phyloP scores from a whole-genome alignment of 179 eudicot species.

The Corrigiola litoralis region DNA sequence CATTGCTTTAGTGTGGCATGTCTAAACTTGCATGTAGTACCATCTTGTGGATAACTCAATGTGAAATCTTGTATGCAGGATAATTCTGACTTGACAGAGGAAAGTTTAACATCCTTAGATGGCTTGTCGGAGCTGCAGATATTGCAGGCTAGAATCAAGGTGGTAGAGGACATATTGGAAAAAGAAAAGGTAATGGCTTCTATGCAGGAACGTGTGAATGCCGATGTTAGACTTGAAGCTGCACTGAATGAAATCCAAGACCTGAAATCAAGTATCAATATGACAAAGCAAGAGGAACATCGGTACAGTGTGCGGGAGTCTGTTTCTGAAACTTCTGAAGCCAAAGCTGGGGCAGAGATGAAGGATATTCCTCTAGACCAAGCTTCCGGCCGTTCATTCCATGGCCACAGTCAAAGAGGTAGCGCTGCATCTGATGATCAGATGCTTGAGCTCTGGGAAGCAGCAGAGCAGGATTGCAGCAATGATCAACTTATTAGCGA shows the following conservation, averaged over 20 bases:
- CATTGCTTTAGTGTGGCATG: background rate
- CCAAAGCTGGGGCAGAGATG: conserved; percentile 42
- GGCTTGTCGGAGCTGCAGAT: conserved; percentile 49
- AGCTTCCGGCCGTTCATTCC: conserved; percentile 41
- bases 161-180: conserved; percentile 47
- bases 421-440: conserved; percentile 48
- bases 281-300: conserved; percentile 18
- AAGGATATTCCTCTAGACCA: conserved; percentile 92
- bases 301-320: conserved; percentile 24
- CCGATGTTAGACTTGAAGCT: conserved; percentile 33
- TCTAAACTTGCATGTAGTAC: background rate
- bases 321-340: conserved; percentile 41
- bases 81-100: conserved; percentile 13
- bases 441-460: conserved; percentile 89
- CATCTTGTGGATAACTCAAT: background rate
- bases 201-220: conserved; percentile 25
- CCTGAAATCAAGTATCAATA: conserved; percentile 33
- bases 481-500: conserved; percentile 27
- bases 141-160: conserved; percentile 60
- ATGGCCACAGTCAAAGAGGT: conserved; percentile 36
- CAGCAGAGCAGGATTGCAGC: conserved; percentile 39
- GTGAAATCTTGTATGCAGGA: conserved; percentile 5
- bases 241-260: conserved; percentile 43
- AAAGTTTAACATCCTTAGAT: conserved; percentile 18
- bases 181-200: conserved; percentile 38